Base-by-base conservation (phyloP, 768 basidiomycete species). In the Amanita pseudoporphyria region DNA sequence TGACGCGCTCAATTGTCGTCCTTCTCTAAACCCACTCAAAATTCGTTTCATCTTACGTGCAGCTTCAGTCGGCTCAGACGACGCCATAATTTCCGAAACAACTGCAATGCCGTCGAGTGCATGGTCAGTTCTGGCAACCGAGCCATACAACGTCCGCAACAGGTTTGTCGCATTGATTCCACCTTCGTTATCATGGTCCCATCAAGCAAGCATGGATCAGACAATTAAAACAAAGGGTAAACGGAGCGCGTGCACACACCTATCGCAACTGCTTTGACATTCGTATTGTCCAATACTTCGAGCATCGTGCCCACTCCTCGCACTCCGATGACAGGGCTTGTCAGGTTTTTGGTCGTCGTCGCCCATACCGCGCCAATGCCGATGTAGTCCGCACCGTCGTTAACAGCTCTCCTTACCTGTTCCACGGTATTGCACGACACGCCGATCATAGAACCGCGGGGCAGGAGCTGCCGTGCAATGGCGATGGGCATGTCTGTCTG, bases 301-400 rank as follows among this genome's bases (percentile, higher is more conserved):
- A 96, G 68, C 53, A 95, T 67, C 37, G 66, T 62, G 3, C 86
- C 83, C 7, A 89, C 76, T 1, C 82, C 84, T 39, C 87, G 69
- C 6, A 86, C 81, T 1, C 91, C 92, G 33, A 91, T 64, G 6
- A 80, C 61, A 5, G 78, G 75, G 37, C 68, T 79, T 1, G 74
- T 73, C 52, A 88, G 71, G 53, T 78, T 73, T 62, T 97, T 97
- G 26, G 87, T 92, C 41, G 71, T 68, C 1, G 93, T 97, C 5
- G 70, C 69, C 77, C 82, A 95, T 2, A 91, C 78, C 0, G 94
- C 75, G 5, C 93, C 93, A 24, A 96, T 79, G 1, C 94, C 92
- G 39, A 96, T 71, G 59, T 94, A 96, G 62, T 96, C 90, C 0
- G 73, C 89, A 1, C 79, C 76, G 14, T 78, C 77, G 48, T 71